Evolutionary conservation across 2,329 filamentous ascomycete species (phyloP).

Genomic region (Alternaria longipes): DNA sequence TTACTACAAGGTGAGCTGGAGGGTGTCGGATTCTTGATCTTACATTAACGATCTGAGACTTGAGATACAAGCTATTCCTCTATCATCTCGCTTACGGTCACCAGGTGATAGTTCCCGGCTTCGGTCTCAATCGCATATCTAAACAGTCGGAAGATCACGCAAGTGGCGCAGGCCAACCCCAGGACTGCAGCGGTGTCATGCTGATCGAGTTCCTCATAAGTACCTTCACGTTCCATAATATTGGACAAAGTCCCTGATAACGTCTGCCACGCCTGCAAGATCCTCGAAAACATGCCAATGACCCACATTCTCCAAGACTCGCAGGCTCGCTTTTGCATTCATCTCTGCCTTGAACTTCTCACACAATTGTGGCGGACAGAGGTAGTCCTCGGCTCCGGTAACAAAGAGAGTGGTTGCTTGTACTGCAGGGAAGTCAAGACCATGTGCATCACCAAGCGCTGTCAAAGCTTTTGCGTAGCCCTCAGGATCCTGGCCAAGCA

Average conservation of each 20-base stretch:
- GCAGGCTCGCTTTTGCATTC: slow-evolving; percentile 28
- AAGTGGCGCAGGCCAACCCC: too few relatives aligned
- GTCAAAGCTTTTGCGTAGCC: slow-evolving; percentile 65
- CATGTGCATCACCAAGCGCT: slow-evolving; percentile 56
- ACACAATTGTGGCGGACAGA: not conserved
- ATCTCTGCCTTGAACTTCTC: not conserved
- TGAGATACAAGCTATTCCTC: too few relatives aligned
- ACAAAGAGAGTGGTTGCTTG: not conserved
- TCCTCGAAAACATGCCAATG: slow-evolving; percentile 65
- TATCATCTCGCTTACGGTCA: too few relatives aligned
- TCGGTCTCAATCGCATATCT: too few relatives aligned
- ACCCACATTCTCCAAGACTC: slow-evolving; percentile 55
- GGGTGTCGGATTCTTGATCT: too few relatives aligned
- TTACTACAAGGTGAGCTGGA: too few relatives aligned
- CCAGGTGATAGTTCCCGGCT: too few relatives aligned
- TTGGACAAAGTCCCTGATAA: not conserved
- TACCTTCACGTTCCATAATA: not conserved
- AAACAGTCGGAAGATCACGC: too few relatives aligned
- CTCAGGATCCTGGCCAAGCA: slow-evolving; percentile 62
- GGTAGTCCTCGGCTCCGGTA: not conserved
- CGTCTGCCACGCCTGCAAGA: slow-evolving; percentile 35
- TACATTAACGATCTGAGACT: too few relatives aligned
- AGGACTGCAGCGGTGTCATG: too few relatives aligned
- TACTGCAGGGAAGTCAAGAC: slow-evolving; percentile 43
- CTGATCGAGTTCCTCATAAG: not conserved